phyloP scores from a whole-genome alignment of 2,329 filamentous ascomycete species.

The Zelopaecilomyces penicillatus region DNA sequence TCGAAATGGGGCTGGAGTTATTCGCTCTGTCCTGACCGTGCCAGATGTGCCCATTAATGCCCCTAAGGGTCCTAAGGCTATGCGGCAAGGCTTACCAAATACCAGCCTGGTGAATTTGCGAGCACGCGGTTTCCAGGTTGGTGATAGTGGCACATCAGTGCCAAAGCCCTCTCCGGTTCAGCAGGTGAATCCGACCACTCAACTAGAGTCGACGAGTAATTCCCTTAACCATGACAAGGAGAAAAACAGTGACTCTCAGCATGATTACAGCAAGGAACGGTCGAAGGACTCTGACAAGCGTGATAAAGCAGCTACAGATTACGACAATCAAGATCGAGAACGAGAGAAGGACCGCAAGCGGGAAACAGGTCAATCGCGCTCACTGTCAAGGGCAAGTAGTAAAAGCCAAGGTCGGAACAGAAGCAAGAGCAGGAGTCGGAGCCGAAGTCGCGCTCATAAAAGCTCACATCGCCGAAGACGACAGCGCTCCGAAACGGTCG shows the following conservation, averaged over 20 bases:
- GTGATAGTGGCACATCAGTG: slow-evolving; percentile 30
- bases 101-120: slow-evolving; percentile 63
- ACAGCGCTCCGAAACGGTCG: slow-evolving; percentile 45
- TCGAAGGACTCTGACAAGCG: slow-evolving; percentile 16
- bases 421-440: slow-evolving; percentile 20
- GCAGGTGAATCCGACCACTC: slow-evolving; percentile 11
- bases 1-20: slow-evolving; percentile 16
- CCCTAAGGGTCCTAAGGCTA: slow-evolving; percentile 87
- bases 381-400: slow-evolving; percentile 27
- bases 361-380: slow-evolving; percentile 22
- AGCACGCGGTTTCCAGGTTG: slow-evolving; percentile 41
- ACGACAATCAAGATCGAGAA: slow-evolving; percentile 10
- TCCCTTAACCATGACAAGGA: slow-evolving; percentile 32
- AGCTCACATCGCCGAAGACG: slow-evolving; percentile 42
- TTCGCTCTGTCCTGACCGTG: slow-evolving; percentile 25
- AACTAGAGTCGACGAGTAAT: slow-evolving; percentile 38
- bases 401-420: slow-evolving; percentile 17
- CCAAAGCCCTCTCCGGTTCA: slow-evolving; percentile 9
- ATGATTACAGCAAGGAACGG: slow-evolving; percentile 28
- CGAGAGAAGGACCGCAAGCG: slow-evolving; percentile 9
- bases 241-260: slow-evolving; percentile 23
- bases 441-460: slow-evolving; percentile 36
- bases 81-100: slow-evolving; percentile 82
- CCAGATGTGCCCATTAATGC: slow-evolving; percentile 56
- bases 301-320: slow-evolving; percentile 15